phyloP scores from a whole-genome alignment of 306 rosid genomes.

The Quercus ilex region DNA sequence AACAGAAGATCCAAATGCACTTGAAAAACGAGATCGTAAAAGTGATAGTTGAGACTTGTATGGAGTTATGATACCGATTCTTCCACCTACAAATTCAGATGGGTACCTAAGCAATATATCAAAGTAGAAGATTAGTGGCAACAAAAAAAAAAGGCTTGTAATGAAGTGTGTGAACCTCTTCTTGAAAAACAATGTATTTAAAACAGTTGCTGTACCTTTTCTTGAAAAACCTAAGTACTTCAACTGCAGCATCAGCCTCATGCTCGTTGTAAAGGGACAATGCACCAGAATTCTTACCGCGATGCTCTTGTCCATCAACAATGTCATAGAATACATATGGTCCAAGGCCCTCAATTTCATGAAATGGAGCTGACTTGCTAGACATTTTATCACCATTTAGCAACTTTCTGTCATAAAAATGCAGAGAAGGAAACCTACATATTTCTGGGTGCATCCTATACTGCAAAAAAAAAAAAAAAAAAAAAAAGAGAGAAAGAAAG shows the following conservation, averaged over 20 bases:
- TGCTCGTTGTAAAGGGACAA: constrained; percentile 83
- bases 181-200: not conserved
- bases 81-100: constrained; percentile 67
- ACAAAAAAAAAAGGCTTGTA: constrained; percentile 10
- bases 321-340: constrained; percentile 87
- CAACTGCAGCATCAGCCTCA: constrained; percentile 90
- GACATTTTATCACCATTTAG: constrained; percentile 73
- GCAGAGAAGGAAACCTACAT: constrained; percentile 85
- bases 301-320: constrained; percentile 72
- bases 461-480: constrained; percentile 48
- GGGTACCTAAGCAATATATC: constrained; percentile 57
- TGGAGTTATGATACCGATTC: constrained; percentile 91
- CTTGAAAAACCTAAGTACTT: constrained; percentile 65
- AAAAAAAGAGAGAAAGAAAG: constrained; percentile 16
- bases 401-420: constrained; percentile 82
- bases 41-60: constrained; percentile 84
- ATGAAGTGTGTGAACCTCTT: constrained; percentile 41
- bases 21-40: constrained; percentile 69
- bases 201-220: constrained; percentile 44
- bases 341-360: constrained; percentile 68
- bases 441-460: constrained; percentile 99
- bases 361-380: constrained; percentile 73
- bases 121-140: constrained; percentile 20
- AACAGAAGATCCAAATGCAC: constrained; percentile 70
- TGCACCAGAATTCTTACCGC: constrained; percentile 68